Evolutionary conservation across 2,329 filamentous ascomycete genomes (phyloP), one percentile per base, ranked within the genome.

Genomic region (Scedosporium minutisporum): DNA sequence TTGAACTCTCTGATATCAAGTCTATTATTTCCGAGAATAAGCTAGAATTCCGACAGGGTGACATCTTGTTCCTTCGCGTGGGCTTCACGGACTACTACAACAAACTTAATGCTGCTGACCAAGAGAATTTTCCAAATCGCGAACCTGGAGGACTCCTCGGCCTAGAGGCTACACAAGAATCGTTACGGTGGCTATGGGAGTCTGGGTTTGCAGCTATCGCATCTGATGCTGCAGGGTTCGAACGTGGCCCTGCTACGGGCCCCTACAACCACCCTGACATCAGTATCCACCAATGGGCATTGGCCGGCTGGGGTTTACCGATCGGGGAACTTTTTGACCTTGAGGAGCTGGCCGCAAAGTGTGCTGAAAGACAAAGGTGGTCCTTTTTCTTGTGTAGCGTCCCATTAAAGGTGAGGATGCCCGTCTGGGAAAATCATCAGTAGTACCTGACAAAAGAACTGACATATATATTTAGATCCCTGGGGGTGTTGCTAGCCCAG

Each of bases 111-210:
- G 23, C 58, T 1, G 61, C 53, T 0, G 66, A 67, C 16, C 69
- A 70, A 14, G 65, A 67, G 44, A 72, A 66, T 44, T 60, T 74
- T 29, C 65, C 71, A n/a, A 33, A 66, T n/a, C 65, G 68, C 46
- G 25, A 65, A 51, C 59, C 63, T 58, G 70, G 73, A 10, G 63
- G 68, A 14, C 75, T 74, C 62, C 65, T 77, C 29, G 78, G 79
- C 2, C 68, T 80, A 1, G 73, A 77, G 65, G 67, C 71, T 6
- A 71, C 69, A 3, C 67, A 66, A 33, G 73, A 71, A 4, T 71
- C 71, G 14, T 61, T 77, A 42, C 66, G 69, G 23, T 82, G 76
- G 77, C 71, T 81, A 27, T 81, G 79, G 79, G 75, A 77, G 53
- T 69, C 66, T 14, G 69, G 74, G 3, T 80, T 81, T 64, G 73